A percentile compares a stretch with the other conserved stretches of the same genome.
Conservation (phyloP, 2,329 filamentous ascomycete species). For the Samsoniella hepiali region DNA sequence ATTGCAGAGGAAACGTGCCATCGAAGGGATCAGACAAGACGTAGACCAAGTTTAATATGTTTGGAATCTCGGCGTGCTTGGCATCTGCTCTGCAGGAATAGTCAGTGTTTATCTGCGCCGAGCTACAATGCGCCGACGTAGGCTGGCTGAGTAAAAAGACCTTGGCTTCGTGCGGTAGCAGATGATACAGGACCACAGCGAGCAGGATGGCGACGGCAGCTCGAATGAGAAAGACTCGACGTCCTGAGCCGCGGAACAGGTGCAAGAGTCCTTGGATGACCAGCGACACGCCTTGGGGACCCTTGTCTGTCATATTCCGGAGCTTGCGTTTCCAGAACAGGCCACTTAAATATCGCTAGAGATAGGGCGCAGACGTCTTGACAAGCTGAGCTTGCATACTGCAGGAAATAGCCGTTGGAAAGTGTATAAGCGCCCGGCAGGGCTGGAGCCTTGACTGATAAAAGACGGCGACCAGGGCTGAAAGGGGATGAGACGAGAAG, state of each 20-base stretch:
- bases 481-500: background rate
- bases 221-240: background rate
- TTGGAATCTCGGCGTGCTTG: conserved; percentile 23
- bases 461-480: too few species aligned
- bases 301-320: background rate
- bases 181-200: background rate
- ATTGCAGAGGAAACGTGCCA: conserved; percentile 24
- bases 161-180: conserved; percentile 1
- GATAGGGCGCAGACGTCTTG: background rate
- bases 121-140: background rate
- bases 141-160: conserved; percentile 9
- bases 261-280: background rate
- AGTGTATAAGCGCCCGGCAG: background rate
- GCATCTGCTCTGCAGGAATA: background rate
- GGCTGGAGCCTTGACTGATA: too few species aligned
- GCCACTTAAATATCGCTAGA: background rate
- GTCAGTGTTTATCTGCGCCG: background rate
- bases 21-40: conserved; percentile 21
- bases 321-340: background rate
- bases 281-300: background rate
- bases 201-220: background rate
- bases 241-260: background rate
- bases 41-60: conserved; percentile 27
- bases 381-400: background rate
- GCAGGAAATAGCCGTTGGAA: background rate